Conservation (phyloP, 2,329 filamentous ascomycete species). For the Colletotrichum lindemuthianum region DNA sequence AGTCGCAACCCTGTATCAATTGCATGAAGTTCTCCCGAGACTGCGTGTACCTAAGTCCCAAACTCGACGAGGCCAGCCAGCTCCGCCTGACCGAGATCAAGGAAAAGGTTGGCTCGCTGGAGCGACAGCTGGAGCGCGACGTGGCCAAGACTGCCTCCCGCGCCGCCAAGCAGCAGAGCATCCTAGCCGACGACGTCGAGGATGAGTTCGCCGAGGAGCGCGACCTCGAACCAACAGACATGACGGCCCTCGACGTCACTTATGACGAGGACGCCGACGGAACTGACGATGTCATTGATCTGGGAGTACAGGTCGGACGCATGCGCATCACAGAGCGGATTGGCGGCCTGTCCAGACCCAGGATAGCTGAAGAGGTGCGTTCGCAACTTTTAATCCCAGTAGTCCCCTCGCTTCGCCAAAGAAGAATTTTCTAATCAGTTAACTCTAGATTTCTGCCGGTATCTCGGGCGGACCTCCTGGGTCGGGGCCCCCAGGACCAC, state of each 20-base stretch:
- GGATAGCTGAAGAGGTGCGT: slow-evolving; percentile 74
- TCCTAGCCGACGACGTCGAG: slow-evolving; percentile 61
- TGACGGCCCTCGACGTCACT: slow-evolving; percentile 72
- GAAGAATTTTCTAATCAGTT: not conserved
- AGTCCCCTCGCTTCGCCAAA: not conserved
- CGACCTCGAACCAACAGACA: slow-evolving; percentile 68
- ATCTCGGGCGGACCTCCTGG: slow-evolving; percentile 41
- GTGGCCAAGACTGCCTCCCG: slow-evolving; percentile 60
- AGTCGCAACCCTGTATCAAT: slow-evolving; percentile 76
- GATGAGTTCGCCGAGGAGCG: slow-evolving; percentile 69
- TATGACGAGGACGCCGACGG: slow-evolving; percentile 72
- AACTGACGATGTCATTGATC: slow-evolving; percentile 72
- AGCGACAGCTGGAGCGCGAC: slow-evolving; percentile 75
- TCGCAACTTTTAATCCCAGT: not conserved
- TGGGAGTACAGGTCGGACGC: slow-evolving; percentile 77
- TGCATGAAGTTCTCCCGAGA: slow-evolving; percentile 65
- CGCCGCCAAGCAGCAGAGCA: slow-evolving; percentile 47
- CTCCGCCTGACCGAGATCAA: slow-evolving; percentile 80
- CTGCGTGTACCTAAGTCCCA: slow-evolving; percentile 72
- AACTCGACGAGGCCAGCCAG: slow-evolving; percentile 75
- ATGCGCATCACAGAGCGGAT: slow-evolving; percentile 80
- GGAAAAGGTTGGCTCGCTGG: slow-evolving; percentile 78
- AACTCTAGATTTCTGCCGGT: slow-evolving; percentile 47
- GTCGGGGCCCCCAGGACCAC: slow-evolving; percentile 28
- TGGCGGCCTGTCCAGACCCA: slow-evolving; percentile 76